These are phyloP conservation scores for Nelumbo lutea DNA, from an alignment of 164 flowering plant species.

Conservation along the genomic window DNA sequence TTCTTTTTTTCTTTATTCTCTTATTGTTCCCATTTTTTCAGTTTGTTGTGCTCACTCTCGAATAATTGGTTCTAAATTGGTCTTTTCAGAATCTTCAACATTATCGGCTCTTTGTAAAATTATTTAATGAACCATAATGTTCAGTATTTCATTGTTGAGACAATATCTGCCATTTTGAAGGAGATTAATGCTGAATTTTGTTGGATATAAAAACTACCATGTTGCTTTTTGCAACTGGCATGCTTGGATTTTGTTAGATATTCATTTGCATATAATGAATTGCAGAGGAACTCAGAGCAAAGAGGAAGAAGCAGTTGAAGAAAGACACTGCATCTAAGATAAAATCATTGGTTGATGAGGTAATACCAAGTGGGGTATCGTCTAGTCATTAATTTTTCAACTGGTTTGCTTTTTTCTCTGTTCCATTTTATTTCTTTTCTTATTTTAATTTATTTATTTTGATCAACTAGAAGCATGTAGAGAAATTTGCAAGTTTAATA, in stretches of 20 bases:
- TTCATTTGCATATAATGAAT: conserved; percentile 7
- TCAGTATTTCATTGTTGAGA: background rate
- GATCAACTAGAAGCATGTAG: background rate
- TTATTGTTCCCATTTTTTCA: too few relatives aligned
- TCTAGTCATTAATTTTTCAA: background rate
- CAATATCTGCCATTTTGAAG: too few relatives aligned
- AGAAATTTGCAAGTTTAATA: background rate
- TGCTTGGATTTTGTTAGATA: background rate
- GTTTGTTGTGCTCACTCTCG: too few relatives aligned
- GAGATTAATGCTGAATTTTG: too few relatives aligned
- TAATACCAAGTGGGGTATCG: conserved; percentile 18
- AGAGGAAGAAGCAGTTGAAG: conserved; percentile 89
- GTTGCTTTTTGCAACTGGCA: too few relatives aligned
- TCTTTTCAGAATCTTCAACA: background rate
- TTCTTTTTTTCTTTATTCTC: too few relatives aligned
- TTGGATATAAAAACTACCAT: too few relatives aligned
- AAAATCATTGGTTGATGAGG: conserved; percentile 94
- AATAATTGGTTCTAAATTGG: conserved; percentile 1
- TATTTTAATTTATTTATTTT: too few relatives aligned
- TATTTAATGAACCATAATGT: background rate
- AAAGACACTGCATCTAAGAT: conserved; percentile 88
- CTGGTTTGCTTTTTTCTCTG: background rate
- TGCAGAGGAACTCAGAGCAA: conserved; percentile 86
- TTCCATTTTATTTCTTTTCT: background rate
- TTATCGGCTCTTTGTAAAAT: too few relatives aligned